Evolutionary conservation across 164 flowering plant species (phyloP).

Genomic region (Aristolochia californica): DNA sequence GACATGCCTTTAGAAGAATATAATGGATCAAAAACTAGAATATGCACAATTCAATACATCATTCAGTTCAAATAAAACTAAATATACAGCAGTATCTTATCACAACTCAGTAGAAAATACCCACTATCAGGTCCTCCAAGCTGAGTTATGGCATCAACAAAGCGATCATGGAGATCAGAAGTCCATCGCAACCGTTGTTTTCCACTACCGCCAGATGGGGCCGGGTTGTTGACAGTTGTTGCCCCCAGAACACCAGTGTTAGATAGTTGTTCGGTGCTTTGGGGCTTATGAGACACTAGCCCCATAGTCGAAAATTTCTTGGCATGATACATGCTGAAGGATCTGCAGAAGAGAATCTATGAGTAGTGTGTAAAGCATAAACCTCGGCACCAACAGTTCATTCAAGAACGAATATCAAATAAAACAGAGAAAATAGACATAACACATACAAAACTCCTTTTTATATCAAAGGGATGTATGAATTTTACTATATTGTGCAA

Average conservation of each 20-base stretch:
- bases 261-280: slow-evolving; percentile 29
- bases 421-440: too few relatives aligned
- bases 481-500: too few relatives aligned
- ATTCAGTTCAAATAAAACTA: too few relatives aligned
- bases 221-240: slow-evolving; percentile 21
- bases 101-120: slow-evolving; percentile 23
- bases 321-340: slow-evolving; percentile 40
- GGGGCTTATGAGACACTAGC: slow-evolving; percentile 36
- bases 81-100: background rate
- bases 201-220: slow-evolving; percentile 38
- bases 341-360: slow-evolving; percentile 5
- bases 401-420: too few relatives aligned
- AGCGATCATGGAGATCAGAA: slow-evolving; percentile 58
- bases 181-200: slow-evolving; percentile 65
- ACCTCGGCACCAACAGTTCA: too few relatives aligned
- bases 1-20: too few relatives aligned
- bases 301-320: slow-evolving; percentile 39
- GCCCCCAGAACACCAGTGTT: slow-evolving; percentile 24
- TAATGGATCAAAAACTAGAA: too few relatives aligned
- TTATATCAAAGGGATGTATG: too few relatives aligned
- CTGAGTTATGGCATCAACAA: slow-evolving; percentile 61
- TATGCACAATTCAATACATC: too few relatives aligned
- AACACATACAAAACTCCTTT: too few relatives aligned
- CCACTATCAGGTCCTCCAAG: slow-evolving; percentile 79
- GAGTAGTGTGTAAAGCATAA: too few relatives aligned